Evolutionary conservation across 257 asterid species (phyloP), one percentile per base, ranked within the genome.

Genomic region (Primulina huaijiensis): DNA sequence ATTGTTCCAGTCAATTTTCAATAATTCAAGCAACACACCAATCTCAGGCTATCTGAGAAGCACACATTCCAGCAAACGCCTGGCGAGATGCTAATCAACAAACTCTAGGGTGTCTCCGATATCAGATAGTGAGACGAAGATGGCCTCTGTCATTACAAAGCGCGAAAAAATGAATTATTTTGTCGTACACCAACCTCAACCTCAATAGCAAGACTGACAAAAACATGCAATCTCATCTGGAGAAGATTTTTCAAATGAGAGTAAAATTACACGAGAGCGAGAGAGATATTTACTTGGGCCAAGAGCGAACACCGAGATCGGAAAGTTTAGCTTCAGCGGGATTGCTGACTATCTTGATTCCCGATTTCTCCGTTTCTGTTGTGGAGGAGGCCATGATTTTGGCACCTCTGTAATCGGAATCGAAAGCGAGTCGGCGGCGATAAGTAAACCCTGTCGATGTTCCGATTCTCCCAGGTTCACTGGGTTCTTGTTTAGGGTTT

Each of bases 231-330:
- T 35, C 43, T 1, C 43, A 35, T 17, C 14, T 43, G 55, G 7
- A 43, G 19, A 43, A 11, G 2, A 43, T 43, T 43, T 14, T 9
- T 11, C 2, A 43, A 43, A 43, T 11, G 50, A 40, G 50, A 10
- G 43, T 2, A 1, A 12, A 43, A 14, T 11, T 11, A 43, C 19
- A 43, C 19, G 4, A 50, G 8, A 17, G 8, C 4, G 21, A 25
- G 23, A 37, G 63, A 68, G 55, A 8, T 0, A 31, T 62, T 71
- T 74, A 89, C 95, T 89, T 89, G 76, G 96, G 87, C 97, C 97
- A 92, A 78, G 95, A 83, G 73, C 89, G 88, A 77, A 92, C 97
- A 29, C 90, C 91, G 66, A 92, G 90, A 5, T 89, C 92, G 61
- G 92, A 60, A 69, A 89, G 96, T 57, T 72, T 77, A 25, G 97